phyloP scores from a whole-genome alignment of 371 early-diverging fungal genomes.

The Cokeromyces recurvatus region DNA sequence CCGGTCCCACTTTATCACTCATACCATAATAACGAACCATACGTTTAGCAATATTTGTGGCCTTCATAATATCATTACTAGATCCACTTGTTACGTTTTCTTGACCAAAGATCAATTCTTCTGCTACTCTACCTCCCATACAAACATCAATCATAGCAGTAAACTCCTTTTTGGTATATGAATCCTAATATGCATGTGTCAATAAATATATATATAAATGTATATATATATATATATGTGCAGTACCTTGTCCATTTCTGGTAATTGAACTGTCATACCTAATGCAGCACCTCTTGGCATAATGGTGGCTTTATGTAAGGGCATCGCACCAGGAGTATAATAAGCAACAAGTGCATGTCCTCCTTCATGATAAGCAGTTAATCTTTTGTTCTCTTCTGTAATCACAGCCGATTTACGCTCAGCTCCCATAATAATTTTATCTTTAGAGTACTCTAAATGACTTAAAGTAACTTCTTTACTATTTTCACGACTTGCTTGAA shows the following conservation, averaged over 20 bases:
- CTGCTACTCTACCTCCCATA: constrained; percentile 97
- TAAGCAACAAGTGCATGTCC: constrained; percentile 96
- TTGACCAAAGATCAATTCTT: constrained; percentile 89
- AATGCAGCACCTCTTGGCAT: constrained; percentile 94
- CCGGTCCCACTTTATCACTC: constrained; percentile 84
- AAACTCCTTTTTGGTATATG: constrained; percentile 79
- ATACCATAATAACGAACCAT: constrained; percentile 95
- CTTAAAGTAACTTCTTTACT: constrained; percentile 63
- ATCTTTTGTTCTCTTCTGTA: constrained; percentile 77
- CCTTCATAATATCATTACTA: constrained; percentile 86
- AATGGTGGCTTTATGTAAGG: constrained; percentile 97
- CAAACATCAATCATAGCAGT: constrained; percentile 91
- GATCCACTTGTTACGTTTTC: constrained; percentile 96
- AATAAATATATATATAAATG: no score
- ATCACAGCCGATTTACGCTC: constrained; percentile 91
- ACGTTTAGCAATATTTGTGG: constrained; percentile 84
- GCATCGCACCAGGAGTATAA: constrained; percentile 93
- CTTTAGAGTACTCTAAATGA: constrained; percentile 95
- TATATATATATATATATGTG: no score
- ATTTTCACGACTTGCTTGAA: constrained; percentile 83
- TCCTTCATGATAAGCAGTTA: constrained; percentile 98
- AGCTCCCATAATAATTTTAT: constrained; percentile 96
- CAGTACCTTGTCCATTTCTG: constrained; percentile 83
- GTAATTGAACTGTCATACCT: constrained; percentile 93
- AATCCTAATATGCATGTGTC: constrained; percentile 59